Base-by-base conservation (phyloP, 1,284 basidiomycete genomes). In the Ganoderma multipileum region DNA sequence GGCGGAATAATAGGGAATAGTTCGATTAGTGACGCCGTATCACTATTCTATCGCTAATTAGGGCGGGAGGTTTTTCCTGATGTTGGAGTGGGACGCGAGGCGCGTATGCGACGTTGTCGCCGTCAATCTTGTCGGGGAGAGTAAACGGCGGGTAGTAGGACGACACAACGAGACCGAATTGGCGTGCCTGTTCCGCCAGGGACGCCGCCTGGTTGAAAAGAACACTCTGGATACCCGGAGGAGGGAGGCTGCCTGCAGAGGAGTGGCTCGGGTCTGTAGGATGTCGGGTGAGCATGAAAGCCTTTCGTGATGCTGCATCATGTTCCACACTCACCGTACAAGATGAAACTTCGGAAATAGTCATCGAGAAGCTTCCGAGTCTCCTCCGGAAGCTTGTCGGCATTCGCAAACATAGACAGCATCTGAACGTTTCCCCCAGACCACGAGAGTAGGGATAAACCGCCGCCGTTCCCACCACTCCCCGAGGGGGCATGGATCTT, bases 371-470 rank as follows among this genome's bases (percentile, higher is more conserved):
- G 23, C 2, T 52, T 26, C 23, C 67, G 64, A 7, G 68, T 70
- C n/a, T 76, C 74, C 8, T 42, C 64, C 16, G 73, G 68, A 7
- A 75, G 62, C 16, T 61, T 63, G 36, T 73, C 72, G 12, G 72
- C 71, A 63, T 74, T 67, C 26, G 77, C 76, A 38, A 80, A 67
- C 44, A 77, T 57, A 28, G 65, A 71, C 64, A 72, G 63, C 23
- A 63, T 67, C 0, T 59, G 73, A 38, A 42, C 61, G 67, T 69
- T 76, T 44, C 68, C 74, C 65, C 68, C 72, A 33, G 79, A 80
- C 77, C 78, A 79, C 1, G 71, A 73, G 1, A 79, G 61, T 8
- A 80, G 47, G 14, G 72, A 72, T 16, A 80, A 64, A 0, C 78
- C 79, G 20, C 77, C 79, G 3, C 6, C 30, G 38, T 2, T 39